Evolutionary conservation across 805 yeast genomes (phyloP), one percentile per base, ranked within the genome.

Genomic region (Wickerhamiella brachini): DNA sequence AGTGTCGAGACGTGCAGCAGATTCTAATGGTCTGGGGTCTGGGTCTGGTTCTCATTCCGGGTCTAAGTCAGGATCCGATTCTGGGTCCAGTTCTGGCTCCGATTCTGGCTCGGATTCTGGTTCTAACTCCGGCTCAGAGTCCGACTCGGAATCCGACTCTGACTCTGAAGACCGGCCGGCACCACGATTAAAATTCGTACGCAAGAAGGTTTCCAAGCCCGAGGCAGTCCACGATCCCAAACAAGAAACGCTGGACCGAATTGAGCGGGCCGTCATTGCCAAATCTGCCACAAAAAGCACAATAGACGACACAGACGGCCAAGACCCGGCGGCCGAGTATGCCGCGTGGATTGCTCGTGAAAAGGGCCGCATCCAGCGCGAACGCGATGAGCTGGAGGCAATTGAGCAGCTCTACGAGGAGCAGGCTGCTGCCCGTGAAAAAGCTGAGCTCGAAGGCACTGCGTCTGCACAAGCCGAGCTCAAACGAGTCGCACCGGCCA

Each of bases 261-360:
- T 49, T 22, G 44, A 29, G 20, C 47, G 45, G 5, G 31, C 51
- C 7, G 44, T 37, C 9, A 12, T 10, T 8, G 44, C 26, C 20
- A 15, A 37, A 13, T 31, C 20, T 10, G 23, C 20, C 15, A 2
- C 8, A 9, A 13, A 23, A 10, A n/a, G 60, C 2, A 70, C 58
- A 0, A 59, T 76, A 0, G 84, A 80, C 56, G 88, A 81, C 57
- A 75, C 81, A 0, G 85, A 81, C 56, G 79, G 73, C 37, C 39
- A 75, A 5, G 79, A 79, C 51, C 78, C 81, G 0, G 76, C 69
- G 49, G 60, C 53, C 7, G 81, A 78, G 56, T 55, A 57, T 22
- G 60, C 57, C 3, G 68, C 62, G 2, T 75, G 79, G 79, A 62
- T 63, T 50, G 48, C 50, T 44, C 66, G 79, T 1, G 77, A 75